phyloP scores from a whole-genome alignment of 352 stramenopile species.

The Globisporangium cylindrosporum region DNA sequence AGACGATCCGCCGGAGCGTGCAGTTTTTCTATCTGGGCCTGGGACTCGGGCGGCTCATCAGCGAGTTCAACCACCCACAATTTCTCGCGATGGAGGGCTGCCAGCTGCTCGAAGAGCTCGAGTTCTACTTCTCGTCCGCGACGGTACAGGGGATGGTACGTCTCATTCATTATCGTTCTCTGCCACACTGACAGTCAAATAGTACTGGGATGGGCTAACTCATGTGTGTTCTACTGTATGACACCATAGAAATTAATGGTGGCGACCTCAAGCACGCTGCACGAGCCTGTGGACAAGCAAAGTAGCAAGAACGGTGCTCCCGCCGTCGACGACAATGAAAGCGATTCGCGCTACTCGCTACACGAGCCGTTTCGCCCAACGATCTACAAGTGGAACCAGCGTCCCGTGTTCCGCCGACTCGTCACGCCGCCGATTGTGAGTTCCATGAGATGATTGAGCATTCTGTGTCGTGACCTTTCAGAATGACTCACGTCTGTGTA shows the following conservation, averaged over 20 bases:
- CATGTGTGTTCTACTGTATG: slow-evolving; percentile 1
- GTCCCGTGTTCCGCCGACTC: slow-evolving; percentile 68
- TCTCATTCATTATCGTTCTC: not conserved
- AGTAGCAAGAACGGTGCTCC: not conserved
- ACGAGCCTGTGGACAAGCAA: slow-evolving; percentile 42
- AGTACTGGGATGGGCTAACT: not conserved
- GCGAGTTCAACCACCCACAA: slow-evolving; percentile 49
- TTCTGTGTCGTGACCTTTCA: not conserved
- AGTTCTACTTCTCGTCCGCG: slow-evolving; percentile 79
- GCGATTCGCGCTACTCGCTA: slow-evolving; percentile 35
- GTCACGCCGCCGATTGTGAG: slow-evolving; percentile 70
- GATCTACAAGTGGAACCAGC: slow-evolving; percentile 85
- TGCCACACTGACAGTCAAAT: not conserved
- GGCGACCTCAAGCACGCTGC: slow-evolving; percentile 61
- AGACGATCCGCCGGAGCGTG: slow-evolving; percentile 49
- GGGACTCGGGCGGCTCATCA: slow-evolving; percentile 60
- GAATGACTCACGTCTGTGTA: not conserved
- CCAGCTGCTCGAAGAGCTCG: slow-evolving; percentile 81
- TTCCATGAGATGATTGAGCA: not conserved
- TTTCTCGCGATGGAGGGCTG: slow-evolving; percentile 68
- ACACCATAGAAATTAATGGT: slow-evolving; percentile 80
- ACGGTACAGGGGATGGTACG: slow-evolving; percentile 78
- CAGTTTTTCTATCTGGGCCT: slow-evolving; percentile 84
- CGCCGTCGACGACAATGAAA: slow-evolving; percentile 9
- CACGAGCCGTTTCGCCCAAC: slow-evolving; percentile 61